Evolutionary conservation across 352 stramenopile genomes (phyloP).

Genomic region (Pythium periplocum): DNA sequence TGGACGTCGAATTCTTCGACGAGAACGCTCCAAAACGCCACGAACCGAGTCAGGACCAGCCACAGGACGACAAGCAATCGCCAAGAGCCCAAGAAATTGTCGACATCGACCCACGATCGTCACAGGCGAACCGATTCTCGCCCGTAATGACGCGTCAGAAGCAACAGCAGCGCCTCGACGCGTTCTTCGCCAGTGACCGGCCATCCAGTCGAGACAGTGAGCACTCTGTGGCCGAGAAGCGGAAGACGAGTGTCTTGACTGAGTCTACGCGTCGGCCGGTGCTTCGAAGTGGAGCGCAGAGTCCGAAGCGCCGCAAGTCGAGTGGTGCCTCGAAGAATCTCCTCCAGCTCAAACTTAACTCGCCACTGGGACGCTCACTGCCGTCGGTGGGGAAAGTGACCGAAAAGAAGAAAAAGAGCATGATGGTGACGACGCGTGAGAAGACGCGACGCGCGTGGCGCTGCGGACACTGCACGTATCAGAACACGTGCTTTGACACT

Average conservation of each 20-base stretch:
- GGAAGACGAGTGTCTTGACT: not conserved
- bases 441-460: slow-evolving; percentile 33
- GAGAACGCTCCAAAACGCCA: slow-evolving; percentile 12
- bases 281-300: slow-evolving; percentile 15
- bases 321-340: slow-evolving; percentile 6
- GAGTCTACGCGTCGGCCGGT: not conserved
- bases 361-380: not conserved
- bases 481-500: slow-evolving; percentile 71
- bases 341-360: slow-evolving; percentile 18
- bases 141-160: not conserved
- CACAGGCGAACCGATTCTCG: not conserved
- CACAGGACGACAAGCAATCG: not conserved
- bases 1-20: slow-evolving; percentile 20
- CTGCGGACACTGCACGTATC: slow-evolving; percentile 58
- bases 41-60: not conserved
- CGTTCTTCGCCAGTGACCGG: slow-evolving; percentile 13
- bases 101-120: not conserved
- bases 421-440: slow-evolving; percentile 1
- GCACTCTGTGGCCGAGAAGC: slow-evolving; percentile 6
- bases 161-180: slow-evolving; percentile 13
- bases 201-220: slow-evolving; percentile 4
- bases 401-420: not conserved
- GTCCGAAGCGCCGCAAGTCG: slow-evolving; percentile 10
- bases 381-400: not conserved
- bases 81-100: not conserved